Evolutionary conservation across 2,329 filamentous ascomycete genomes (phyloP).

Genomic region (Aspergillus nomiae): DNA sequence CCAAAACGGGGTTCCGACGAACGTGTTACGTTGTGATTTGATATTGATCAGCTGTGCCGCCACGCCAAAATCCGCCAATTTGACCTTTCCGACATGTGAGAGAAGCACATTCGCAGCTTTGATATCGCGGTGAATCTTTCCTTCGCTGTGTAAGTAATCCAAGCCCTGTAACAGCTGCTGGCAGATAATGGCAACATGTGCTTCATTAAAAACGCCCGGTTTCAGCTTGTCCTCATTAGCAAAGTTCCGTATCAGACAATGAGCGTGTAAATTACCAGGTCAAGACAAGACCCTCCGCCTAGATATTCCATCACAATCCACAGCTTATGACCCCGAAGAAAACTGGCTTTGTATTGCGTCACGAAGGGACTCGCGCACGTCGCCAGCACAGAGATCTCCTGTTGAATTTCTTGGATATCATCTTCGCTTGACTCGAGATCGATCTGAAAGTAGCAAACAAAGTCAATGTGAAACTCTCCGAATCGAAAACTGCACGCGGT

Average conservation of each 20-base stretch:
- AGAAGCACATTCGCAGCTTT: slow-evolving; percentile 96
- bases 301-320: slow-evolving; percentile 99
- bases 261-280: slow-evolving; percentile 63
- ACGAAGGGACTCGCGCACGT: slow-evolving; percentile 93
- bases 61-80: slow-evolving; percentile 95
- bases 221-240: slow-evolving; percentile 63
- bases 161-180: slow-evolving; percentile 86
- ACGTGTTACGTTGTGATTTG: slow-evolving; percentile 95
- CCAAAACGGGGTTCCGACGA: slow-evolving; percentile 96
- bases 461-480: slow-evolving; percentile 1
- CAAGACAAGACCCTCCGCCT: slow-evolving; percentile 91
- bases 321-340: slow-evolving; percentile 92
- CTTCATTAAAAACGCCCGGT: slow-evolving; percentile 84
- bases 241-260: slow-evolving; percentile 2
- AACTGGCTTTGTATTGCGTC: slow-evolving; percentile 95
- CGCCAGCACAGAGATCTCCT: slow-evolving; percentile 92
- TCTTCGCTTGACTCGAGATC: slow-evolving; percentile 98
- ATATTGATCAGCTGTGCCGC: slow-evolving; percentile 96
- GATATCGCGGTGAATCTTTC: slow-evolving; percentile 95
- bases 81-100: slow-evolving; percentile 87
- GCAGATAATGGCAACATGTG: slow-evolving; percentile 91
- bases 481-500: background rate
- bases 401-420: slow-evolving; percentile 96
- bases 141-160: slow-evolving; percentile 89
- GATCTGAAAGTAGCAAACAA: slow-evolving; percentile 61